Conservation (phyloP, 345 rosid genomes). For the Syzygium jambos region DNA sequence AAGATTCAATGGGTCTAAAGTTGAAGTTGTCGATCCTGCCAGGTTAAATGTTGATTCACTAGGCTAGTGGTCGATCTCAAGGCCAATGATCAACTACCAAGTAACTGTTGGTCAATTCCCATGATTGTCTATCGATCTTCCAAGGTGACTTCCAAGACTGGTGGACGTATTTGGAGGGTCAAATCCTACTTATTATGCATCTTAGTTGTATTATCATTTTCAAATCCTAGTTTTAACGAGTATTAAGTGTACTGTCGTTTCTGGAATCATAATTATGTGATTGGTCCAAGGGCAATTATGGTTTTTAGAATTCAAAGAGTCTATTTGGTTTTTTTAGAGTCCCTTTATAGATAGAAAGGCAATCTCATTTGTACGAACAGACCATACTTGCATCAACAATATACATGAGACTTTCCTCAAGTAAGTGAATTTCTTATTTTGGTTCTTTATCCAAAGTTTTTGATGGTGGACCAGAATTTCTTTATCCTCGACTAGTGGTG, state of each 20-base stretch:
- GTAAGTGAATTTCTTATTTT: not conserved
- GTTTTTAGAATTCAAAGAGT: not conserved
- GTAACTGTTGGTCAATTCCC: not conserved
- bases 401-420: not conserved
- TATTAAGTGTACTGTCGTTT: not conserved
- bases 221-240: not conserved
- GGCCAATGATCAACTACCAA: not conserved
- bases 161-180: not conserved
- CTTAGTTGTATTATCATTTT: not conserved
- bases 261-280: not conserved
- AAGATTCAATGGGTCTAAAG: not conserved
- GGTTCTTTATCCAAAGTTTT: not conserved
- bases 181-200: not conserved
- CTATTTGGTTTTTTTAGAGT: not conserved
- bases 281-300: not conserved
- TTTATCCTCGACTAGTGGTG: not conserved
- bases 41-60: not conserved
- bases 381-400: not conserved
- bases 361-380: not conserved
- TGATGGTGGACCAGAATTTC: not conserved
- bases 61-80: not conserved
- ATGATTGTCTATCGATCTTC: not conserved
- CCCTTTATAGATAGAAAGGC: not conserved
- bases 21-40: not conserved
- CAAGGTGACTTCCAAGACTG: not conserved